Base-by-base conservation (phyloP, 2,329 filamentous ascomycete genomes). In the Exserohilum turcica region DNA sequence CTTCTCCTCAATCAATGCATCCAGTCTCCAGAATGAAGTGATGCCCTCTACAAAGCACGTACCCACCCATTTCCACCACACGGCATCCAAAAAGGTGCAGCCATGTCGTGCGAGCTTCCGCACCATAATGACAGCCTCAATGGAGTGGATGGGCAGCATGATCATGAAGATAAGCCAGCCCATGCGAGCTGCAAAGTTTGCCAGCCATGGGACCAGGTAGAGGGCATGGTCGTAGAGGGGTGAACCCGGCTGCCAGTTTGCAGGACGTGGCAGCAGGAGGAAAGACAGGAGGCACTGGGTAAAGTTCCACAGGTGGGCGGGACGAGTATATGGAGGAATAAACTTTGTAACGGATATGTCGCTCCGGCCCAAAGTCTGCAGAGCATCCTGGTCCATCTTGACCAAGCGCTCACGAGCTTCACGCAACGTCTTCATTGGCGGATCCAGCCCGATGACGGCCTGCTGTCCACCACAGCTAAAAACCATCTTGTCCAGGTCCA, bases 331-430 rank as follows among this genome's bases (percentile, higher is more conserved):
- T 0, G 82, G 82, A 2, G 61, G 83, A 68, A 68, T 72, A 68
- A 78, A 85, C 60, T 74, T 83, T 72, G 76, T 80, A 51, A 87
- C 73, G 0, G 77, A 77, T 46, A 86, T 79, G 51, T 82, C 79
- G 53, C 80, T 83, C 33, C 88, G 79, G 13, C 83, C 85, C 10
- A 96, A 83, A 1, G 76, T 81, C 28, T 76, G 63, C 29, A 88
- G 81, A 21, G 82, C 80, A 9, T 83, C 79, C 52, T 82, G 75
- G 68, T 88, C 85, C 85, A 97, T 89, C 45, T 86, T 84, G 43
- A 95, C 85, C 35, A 93, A 78, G 45, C 89, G 84, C 40, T 82
- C 78, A 47, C 91, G 86, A 8, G 86, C 82, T 53, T 96, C 90
- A 31, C 79, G 75, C 74, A 86, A 86, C 31, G 81, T 80, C n/a